Base-by-base conservation (phyloP, 2,329 filamentous ascomycete species). In the Teratosphaeria zuluensis region DNA sequence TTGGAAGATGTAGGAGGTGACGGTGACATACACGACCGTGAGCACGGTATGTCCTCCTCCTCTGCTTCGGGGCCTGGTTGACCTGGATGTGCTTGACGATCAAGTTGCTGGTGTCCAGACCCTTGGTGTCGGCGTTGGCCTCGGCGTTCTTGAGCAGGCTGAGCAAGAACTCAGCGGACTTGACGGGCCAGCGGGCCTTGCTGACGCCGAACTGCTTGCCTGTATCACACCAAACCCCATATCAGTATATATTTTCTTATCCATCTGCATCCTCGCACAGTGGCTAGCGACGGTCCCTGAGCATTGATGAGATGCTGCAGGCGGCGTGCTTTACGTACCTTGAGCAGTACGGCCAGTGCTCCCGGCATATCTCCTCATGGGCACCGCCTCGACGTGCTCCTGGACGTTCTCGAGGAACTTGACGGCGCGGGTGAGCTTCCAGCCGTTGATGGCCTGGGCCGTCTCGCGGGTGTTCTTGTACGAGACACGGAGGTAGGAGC, bases 401-500 rank as follows among this genome's bases (percentile, higher is more conserved):
- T 90, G 85, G 74, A 99, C 94, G 80, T 99, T 97, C 84, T 96
- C 90, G 76, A 99, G 90, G 87, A 95, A 99, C 77, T 87, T 86
- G 71, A 96, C 81, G 74, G 94, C 94, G 76, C 94, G 92, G 81
- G 90, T 84, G 76, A 97, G 78, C 84, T 96, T 96, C 91, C 91
- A 96, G 81, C 92, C 92, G 82, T 94, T 97, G 86, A 99, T 96
- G 74, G 92, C 92, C 84, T 97, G 94, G 68, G 95, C 94, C 70
- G 92, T 96, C 85, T 99, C 95, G 76, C 94, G 91, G 78, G 94
- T 99, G 88, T 99, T 99, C 88, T 99, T 99, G 90, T 96, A 99
- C 73, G 90, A 95, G 73, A 97, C 92, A 78, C 94, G 91, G 74
- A 99, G 89, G 85, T 97, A 99, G 78, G 92, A 91, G 80, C 95